Conservation (phyloP, 139 green algal species). For the Tetraselmis chui region DNA sequence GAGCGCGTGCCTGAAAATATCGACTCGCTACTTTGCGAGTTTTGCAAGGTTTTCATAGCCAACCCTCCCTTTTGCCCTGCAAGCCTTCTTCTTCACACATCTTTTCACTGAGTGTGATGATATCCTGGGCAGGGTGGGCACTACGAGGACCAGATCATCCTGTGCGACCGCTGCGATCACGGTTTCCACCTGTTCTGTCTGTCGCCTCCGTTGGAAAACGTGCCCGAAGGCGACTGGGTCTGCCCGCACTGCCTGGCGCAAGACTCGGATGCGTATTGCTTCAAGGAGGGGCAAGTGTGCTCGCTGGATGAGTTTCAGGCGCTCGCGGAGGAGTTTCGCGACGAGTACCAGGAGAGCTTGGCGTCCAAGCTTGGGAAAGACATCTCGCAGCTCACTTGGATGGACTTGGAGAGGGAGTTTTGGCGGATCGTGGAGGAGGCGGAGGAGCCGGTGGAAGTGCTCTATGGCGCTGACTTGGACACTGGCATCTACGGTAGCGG, state of each 20-base stretch:
- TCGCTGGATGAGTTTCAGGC: slow-evolving; percentile 58
- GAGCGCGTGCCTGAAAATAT: slow-evolving; percentile 38
- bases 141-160: slow-evolving; percentile 67
- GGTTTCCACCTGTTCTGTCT: slow-evolving; percentile 75
- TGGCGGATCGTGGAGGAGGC: slow-evolving; percentile 83
- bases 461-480: slow-evolving; percentile 71
- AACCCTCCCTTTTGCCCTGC: background rate
- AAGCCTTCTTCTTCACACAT: background rate
- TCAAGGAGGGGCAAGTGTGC: slow-evolving; percentile 51
- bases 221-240: slow-evolving; percentile 77
- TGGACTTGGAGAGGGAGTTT: slow-evolving; percentile 79
- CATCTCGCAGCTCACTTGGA: slow-evolving; percentile 20
- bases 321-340: slow-evolving; percentile 16
- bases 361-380: background rate
- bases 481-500: slow-evolving; percentile 42
- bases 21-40: slow-evolving; percentile 21
- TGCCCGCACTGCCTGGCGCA: slow-evolving; percentile 62
- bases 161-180: slow-evolving; percentile 75
- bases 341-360: slow-evolving; percentile 17
- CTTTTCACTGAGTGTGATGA: too few species aligned
- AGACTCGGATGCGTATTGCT: slow-evolving; percentile 26
- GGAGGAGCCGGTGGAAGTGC: slow-evolving; percentile 70
- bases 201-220: slow-evolving; percentile 47
- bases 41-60: background rate
- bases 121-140: slow-evolving; percentile 42